Conservation (phyloP, 352 stramenopile genomes). For the Phytophthora aleatoria region DNA sequence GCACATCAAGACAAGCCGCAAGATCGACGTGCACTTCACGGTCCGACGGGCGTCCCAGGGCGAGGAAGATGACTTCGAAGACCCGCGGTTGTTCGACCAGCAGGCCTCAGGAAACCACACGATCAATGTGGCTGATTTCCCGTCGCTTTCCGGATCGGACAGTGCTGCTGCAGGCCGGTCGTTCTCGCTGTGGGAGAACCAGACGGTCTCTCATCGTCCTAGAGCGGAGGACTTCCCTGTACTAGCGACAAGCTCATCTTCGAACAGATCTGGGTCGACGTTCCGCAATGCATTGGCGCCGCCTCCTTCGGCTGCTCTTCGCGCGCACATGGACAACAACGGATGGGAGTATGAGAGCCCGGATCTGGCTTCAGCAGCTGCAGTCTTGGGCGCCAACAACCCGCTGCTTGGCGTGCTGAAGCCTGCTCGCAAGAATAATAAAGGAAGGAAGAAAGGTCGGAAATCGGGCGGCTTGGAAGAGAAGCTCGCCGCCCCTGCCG, state of each 20-base stretch:
- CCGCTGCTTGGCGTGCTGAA: conserved; percentile 82
- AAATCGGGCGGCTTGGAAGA: conserved; percentile 51
- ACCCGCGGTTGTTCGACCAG: conserved; percentile 52
- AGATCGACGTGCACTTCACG: conserved; percentile 89
- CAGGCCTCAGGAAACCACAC: conserved; percentile 34
- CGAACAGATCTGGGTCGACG: conserved; percentile 24
- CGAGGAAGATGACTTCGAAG: conserved; percentile 53
- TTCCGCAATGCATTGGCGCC: conserved; percentile 80
- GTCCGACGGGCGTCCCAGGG: conserved; percentile 62
- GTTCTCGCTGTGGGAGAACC: conserved; percentile 72
- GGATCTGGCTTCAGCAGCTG: conserved; percentile 61
- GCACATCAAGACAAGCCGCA: conserved; percentile 82
- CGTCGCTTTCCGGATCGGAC: conserved; percentile 60
- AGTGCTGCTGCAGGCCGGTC: conserved; percentile 35
- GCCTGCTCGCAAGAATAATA: conserved; percentile 76
- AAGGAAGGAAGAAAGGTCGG: conserved; percentile 47
- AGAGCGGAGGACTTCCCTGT: conserved; percentile 75
- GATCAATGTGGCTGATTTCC: conserved; percentile 89
- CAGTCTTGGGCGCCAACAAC: conserved; percentile 81
- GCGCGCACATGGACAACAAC: conserved; percentile 73
- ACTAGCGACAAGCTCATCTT: conserved; percentile 35
- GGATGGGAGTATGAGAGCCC: conserved; percentile 72
- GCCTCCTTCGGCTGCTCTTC: conserved; percentile 70
- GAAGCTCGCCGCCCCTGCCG: conserved; percentile 37
- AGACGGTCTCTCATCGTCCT: conserved; percentile 47